A percentile compares a stretch with the other conserved stretches of the same genome.
Conservation (phyloP, 148 eudicot species). For the Dianthus caryophyllus region DNA sequence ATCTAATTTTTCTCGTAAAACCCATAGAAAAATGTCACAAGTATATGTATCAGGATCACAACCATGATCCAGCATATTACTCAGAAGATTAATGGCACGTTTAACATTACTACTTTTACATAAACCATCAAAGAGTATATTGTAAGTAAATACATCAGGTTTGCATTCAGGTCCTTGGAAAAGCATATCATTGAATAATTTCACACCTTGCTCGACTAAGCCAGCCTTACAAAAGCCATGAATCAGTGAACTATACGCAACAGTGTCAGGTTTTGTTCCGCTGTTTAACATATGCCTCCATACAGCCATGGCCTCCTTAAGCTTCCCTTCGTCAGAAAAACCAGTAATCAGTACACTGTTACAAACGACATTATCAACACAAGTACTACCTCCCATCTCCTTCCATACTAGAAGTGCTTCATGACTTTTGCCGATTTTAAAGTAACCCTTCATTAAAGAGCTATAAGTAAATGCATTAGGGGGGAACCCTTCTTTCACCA, state of each 20-base stretch:
- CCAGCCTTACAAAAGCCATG: conserved; percentile 80
- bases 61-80: conserved; percentile 64
- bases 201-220: conserved; percentile 56
- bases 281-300: conserved; percentile 66
- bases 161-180: conserved; percentile 39
- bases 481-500: conserved; percentile 47
- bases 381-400: conserved; percentile 42
- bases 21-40: conserved; percentile 63
- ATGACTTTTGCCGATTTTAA: conserved; percentile 46
- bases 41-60: conserved; percentile 74
- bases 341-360: conserved; percentile 75
- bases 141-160: conserved; percentile 83
- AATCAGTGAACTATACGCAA: conserved; percentile 81
- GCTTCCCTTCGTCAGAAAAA: conserved; percentile 56
- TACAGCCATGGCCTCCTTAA: conserved; percentile 62
- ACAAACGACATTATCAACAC: conserved; percentile 47
- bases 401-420: conserved; percentile 74
- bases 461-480: conserved; percentile 82
- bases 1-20: conserved; percentile 51
- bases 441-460: conserved; percentile 77
- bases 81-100: conserved; percentile 68
- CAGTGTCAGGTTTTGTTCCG: conserved; percentile 63
- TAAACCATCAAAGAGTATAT: conserved; percentile 63
- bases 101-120: conserved; percentile 49
- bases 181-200: conserved; percentile 67